Conservation (phyloP, 192 early-diverging fungal species). For the Pecoramyces ruminantium region DNA sequence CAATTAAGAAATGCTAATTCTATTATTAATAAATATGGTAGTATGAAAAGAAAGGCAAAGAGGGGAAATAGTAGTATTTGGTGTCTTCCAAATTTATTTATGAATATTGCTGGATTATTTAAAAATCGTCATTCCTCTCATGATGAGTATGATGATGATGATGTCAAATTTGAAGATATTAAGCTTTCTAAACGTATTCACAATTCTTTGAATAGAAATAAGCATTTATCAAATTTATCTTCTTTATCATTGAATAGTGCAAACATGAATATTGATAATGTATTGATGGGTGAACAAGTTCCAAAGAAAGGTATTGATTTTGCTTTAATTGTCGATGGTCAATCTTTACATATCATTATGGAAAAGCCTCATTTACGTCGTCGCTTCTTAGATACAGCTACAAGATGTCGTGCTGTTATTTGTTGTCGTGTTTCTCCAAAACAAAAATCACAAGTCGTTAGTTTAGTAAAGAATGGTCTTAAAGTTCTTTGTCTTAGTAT, state of each 20-base stretch:
- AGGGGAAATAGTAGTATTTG: constrained; percentile 9
- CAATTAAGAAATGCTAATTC: constrained; percentile 4
- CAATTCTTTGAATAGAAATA: background rate
- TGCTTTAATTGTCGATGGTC: constrained; percentile 74
- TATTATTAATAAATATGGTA: background rate
- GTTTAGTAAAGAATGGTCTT: constrained; percentile 61
- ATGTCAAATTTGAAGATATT: too few species aligned
- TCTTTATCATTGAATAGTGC: background rate
- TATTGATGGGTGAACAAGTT: constrained; percentile 8
- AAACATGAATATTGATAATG: background rate
- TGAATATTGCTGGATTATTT: too few species aligned
- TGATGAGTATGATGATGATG: too few species aligned
- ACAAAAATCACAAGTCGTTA: constrained; percentile 92
- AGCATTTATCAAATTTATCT: background rate
- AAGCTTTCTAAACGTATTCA: too few species aligned
- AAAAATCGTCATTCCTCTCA: too few species aligned
- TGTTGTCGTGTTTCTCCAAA: constrained; percentile 91
- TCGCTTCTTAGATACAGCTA: constrained; percentile 53
- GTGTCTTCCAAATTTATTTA: constrained; percentile 5
- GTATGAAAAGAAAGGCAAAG: background rate
- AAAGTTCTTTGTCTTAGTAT: constrained; percentile 81
- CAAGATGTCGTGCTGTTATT: constrained; percentile 68
- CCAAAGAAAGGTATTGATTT: background rate
- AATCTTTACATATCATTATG: constrained; percentile 64
- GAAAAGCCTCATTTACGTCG: constrained; percentile 30